These are phyloP conservation scores for Oleoguttula mirabilis DNA, from an alignment of 495 filamentous ascomycete genomes.

Conservation along the genomic window DNA sequence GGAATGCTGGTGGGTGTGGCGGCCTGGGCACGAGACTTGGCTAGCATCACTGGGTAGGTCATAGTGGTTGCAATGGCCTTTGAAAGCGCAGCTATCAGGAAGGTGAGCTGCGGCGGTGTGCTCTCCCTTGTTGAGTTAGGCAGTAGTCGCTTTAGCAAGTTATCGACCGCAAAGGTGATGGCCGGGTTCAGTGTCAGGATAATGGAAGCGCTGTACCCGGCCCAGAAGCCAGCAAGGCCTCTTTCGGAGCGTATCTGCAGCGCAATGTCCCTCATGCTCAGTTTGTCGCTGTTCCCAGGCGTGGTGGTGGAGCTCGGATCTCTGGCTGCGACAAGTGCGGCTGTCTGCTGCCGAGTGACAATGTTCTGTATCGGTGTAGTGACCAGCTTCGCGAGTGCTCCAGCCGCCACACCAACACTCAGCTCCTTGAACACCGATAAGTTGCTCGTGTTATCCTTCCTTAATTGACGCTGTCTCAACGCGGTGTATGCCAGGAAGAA, in stretches of 20 bases:
- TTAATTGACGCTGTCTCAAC: conserved; percentile 39
- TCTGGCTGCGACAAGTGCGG: conserved; percentile 32
- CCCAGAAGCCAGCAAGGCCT: conserved; percentile 73
- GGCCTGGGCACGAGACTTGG: conserved; percentile 62
- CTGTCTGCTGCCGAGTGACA: conserved; percentile 69
- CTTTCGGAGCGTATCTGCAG: conserved; percentile 54
- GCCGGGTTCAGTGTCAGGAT: conserved; percentile 78
- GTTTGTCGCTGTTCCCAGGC: conserved; percentile 16
- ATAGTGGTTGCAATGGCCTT: conserved; percentile 68
- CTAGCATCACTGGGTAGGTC: conserved; percentile 79
- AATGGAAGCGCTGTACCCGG: conserved; percentile 71
- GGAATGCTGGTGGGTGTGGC: neutral
- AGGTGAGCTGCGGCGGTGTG: conserved; percentile 38
- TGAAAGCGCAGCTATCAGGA: conserved; percentile 68
- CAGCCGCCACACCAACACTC: conserved; percentile 61
- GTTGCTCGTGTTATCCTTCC: conserved; percentile 27
- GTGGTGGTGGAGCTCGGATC: conserved; percentile 14
- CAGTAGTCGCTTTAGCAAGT: conserved; percentile 49
- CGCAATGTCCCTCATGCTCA: conserved; percentile 47
- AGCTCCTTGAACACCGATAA: conserved; percentile 64
- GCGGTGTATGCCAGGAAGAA: conserved; percentile 77
- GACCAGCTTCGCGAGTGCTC: conserved; percentile 62
- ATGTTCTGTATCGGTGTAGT: conserved; percentile 77
- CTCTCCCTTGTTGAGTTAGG: conserved; percentile 38
- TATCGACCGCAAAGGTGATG: conserved; percentile 75